Conservation (phyloP, 306 rosid genomes). For the Abrus pulchellus region DNA sequence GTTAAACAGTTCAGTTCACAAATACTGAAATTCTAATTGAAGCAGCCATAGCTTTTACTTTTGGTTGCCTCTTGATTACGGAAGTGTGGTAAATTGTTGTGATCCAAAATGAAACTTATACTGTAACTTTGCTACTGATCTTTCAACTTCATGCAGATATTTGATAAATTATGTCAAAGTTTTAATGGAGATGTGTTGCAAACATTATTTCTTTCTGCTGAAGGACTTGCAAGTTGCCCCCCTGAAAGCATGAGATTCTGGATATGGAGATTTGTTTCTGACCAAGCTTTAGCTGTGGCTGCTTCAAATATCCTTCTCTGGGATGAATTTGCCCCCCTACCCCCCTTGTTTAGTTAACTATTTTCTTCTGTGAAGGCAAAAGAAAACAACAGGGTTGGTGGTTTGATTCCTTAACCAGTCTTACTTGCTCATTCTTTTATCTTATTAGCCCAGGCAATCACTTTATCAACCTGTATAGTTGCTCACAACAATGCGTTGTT, state of each 20-base stretch:
- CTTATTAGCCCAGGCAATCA: constrained; percentile 99
- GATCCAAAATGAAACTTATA: constrained; percentile 25
- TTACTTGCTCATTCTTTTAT: constrained; percentile 90
- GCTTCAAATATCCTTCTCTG: constrained; percentile 94
- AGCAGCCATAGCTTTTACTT: not conserved
- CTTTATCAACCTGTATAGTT: constrained; percentile 94
- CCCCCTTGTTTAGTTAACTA: constrained; percentile 30
- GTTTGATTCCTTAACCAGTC: constrained; percentile 77
- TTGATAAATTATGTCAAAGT: constrained; percentile 96
- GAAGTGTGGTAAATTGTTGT: constrained; percentile 15
- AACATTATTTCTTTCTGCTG: constrained; percentile 89
- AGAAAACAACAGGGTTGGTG: not conserved
- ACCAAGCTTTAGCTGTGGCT: constrained; percentile 80
- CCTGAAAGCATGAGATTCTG: constrained; percentile 71
- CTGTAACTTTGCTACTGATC: constrained; percentile 43
- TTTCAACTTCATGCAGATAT: constrained; percentile 76
- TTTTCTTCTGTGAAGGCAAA: constrained; percentile 36
- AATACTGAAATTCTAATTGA: constrained; percentile 33
- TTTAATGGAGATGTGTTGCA: constrained; percentile 92
- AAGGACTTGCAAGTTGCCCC: constrained; percentile 84
- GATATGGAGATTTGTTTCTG: constrained; percentile 87
- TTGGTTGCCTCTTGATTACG: constrained; percentile 8
- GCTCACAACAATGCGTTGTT: constrained; percentile 96
- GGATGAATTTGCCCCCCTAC: not conserved
- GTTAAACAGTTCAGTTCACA: constrained; percentile 29